These are phyloP conservation scores for Rosa rugosa DNA, from an alignment of 306 rosid genomes.

Conservation along the genomic window DNA sequence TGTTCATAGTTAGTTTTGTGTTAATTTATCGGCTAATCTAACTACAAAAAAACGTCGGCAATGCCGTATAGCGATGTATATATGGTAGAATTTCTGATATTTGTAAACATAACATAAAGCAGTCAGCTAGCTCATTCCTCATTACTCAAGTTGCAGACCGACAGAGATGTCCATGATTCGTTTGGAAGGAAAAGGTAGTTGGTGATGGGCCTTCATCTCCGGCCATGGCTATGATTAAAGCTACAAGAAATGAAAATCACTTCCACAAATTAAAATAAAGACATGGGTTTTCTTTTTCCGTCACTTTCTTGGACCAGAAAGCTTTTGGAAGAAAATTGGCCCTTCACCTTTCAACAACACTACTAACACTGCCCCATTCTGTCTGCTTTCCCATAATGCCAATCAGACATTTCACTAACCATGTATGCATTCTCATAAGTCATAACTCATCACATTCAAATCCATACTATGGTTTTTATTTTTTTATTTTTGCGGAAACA, in stretches of 20 bases:
- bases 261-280: conserved; percentile 1
- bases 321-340: conserved; percentile 31
- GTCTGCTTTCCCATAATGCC: conserved; percentile 27
- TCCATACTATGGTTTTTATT: not conserved
- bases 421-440: conserved; percentile 5
- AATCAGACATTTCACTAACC: conserved; percentile 19
- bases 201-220: conserved; percentile 56
- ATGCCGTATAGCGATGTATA: not conserved
- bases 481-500: not conserved
- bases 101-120: not conserved
- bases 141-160: conserved; percentile 16
- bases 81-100: not conserved
- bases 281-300: conserved; percentile 11
- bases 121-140: not conserved
- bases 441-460: conserved; percentile 1
- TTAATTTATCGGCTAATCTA: not conserved
- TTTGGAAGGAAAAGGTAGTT: conserved; percentile 46
- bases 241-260: conserved; percentile 34
- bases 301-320: conserved; percentile 39
- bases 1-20: not conserved
- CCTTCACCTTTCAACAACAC: conserved; percentile 14
- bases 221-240: conserved; percentile 65
- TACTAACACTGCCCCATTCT: conserved; percentile 23
- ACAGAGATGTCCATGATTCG: conserved; percentile 52
- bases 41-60: not conserved